Evolutionary conservation across 1,284 basidiomycete genomes (phyloP).

Genomic region (Fomitopsis pinicola): DNA sequence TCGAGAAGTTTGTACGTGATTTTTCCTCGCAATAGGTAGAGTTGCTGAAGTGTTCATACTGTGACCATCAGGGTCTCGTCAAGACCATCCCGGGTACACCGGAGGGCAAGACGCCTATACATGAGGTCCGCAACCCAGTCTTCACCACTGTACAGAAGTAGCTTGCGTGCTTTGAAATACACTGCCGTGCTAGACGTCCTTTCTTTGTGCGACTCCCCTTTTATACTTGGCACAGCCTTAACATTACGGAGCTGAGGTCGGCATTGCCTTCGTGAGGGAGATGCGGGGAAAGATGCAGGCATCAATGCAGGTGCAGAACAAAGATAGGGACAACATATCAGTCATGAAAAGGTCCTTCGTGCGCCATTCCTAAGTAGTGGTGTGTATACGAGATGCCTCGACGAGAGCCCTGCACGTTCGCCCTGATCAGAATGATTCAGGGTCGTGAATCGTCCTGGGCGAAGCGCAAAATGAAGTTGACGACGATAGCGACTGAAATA

Average conservation of each 20-base stretch:
- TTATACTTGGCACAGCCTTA: too few species aligned
- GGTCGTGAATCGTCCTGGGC: conserved; percentile 29
- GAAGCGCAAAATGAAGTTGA: conserved; percentile 87
- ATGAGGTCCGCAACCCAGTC: conserved; percentile 86
- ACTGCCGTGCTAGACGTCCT: background rate
- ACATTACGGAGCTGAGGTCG: too few species aligned
- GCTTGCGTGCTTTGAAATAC: conserved; percentile 10
- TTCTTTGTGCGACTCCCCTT: background rate
- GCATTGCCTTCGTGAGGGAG: too few species aligned
- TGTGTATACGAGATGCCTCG: background rate
- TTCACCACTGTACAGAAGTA: conserved; percentile 76
- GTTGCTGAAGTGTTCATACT: background rate
- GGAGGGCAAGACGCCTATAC: conserved; percentile 80
- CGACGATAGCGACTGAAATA: conserved; percentile 75
- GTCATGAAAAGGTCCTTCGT: background rate
- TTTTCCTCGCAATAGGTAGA: background rate
- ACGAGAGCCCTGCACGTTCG: too few species aligned
- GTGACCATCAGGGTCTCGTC: conserved; percentile 64
- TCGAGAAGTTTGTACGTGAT: conserved; percentile 83
- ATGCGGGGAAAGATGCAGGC: background rate
- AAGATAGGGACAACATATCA: background rate
- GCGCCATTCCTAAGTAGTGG: background rate
- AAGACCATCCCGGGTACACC: conserved; percentile 95
- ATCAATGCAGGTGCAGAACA: background rate
- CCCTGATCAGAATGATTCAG: conserved; percentile 2